These are phyloP conservation scores for Kwoniella europaea DNA, from an alignment of 768 basidiomycete genomes.

Conservation along the genomic window DNA sequence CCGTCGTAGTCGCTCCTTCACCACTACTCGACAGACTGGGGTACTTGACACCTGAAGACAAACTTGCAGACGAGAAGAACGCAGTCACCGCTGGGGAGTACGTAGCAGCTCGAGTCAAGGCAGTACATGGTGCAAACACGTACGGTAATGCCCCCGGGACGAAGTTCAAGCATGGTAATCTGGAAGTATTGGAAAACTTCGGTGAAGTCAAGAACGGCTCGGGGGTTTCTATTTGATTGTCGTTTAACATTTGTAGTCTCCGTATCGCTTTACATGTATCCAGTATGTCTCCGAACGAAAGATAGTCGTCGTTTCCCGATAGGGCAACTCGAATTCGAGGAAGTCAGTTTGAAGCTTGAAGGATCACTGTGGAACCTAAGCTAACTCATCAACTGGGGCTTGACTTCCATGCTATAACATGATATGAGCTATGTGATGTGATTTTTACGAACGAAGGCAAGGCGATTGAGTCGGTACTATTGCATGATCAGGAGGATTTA, in stretches of 20 bases:
- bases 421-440: too few species aligned
- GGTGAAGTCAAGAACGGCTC: slow-evolving; percentile 20
- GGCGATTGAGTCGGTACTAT: too few species aligned
- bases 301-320: too few species aligned
- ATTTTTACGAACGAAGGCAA: too few species aligned
- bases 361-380: too few species aligned
- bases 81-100: slow-evolving; percentile 35
- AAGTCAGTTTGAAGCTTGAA: too few species aligned
- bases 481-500: too few species aligned
- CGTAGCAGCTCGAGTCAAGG: slow-evolving; percentile 34
- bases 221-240: slow-evolving; percentile 10
- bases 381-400: too few species aligned
- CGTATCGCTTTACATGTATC: neutral
- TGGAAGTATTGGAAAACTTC: slow-evolving; percentile 37
- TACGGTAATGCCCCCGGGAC: slow-evolving; percentile 37
- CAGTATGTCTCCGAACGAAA: neutral
- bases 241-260: neutral
- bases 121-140: slow-evolving; percentile 28
- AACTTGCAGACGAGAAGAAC: slow-evolving; percentile 3
- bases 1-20: slow-evolving; percentile 33
- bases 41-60: slow-evolving; percentile 25
- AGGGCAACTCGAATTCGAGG: too few species aligned
- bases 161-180: slow-evolving; percentile 38
- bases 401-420: too few species aligned
- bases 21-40: slow-evolving; percentile 31